Percentiles rank a stretch among this genome's conserved stretches.
phyloP scores from a whole-genome alignment of 768 basidiomycete genomes.

The Trametes meyenii region DNA sequence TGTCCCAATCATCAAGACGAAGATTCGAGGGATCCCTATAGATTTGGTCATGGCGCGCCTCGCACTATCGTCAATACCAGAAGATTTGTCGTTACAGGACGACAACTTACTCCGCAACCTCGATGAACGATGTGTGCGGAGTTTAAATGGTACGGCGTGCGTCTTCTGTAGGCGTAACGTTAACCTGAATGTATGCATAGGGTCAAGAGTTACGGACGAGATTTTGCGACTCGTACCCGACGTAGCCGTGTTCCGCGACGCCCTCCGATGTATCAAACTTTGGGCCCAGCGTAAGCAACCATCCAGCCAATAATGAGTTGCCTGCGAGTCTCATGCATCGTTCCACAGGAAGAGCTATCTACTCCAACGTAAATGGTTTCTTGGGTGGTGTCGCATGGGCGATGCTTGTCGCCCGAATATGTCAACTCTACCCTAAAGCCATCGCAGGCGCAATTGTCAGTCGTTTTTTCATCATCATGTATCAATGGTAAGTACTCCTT shows the following conservation, averaged over 20 bases:
- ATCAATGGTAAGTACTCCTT: slow-evolving; percentile 74
- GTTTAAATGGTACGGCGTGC: slow-evolving; percentile 77
- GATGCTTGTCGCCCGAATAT: slow-evolving; percentile 98
- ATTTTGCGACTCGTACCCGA: slow-evolving; percentile 94
- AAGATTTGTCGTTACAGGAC: slow-evolving; percentile 87
- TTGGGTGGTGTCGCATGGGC: slow-evolving; percentile 99
- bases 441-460: slow-evolving; percentile 94
- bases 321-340: background rate
- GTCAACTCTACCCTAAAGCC: slow-evolving; percentile 96
- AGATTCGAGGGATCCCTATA: slow-evolving; percentile 89
- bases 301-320: background rate
- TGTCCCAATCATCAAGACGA: slow-evolving; percentile 92
- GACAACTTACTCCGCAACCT: slow-evolving; percentile 90
- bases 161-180: background rate
- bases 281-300: slow-evolving; percentile 88
- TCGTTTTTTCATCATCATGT: slow-evolving; percentile 98
- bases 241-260: slow-evolving; percentile 91
- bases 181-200: slow-evolving; percentile 43
- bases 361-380: slow-evolving; percentile 97
- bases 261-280: slow-evolving; percentile 92
- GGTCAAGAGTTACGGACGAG: slow-evolving; percentile 94
- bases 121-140: slow-evolving; percentile 93
- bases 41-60: slow-evolving; percentile 94
- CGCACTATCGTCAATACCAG: slow-evolving; percentile 85
- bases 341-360: slow-evolving; percentile 84